Conservation (phyloP, 2,329 filamentous ascomycete species). For the Chaetoscypha palmicola region DNA sequence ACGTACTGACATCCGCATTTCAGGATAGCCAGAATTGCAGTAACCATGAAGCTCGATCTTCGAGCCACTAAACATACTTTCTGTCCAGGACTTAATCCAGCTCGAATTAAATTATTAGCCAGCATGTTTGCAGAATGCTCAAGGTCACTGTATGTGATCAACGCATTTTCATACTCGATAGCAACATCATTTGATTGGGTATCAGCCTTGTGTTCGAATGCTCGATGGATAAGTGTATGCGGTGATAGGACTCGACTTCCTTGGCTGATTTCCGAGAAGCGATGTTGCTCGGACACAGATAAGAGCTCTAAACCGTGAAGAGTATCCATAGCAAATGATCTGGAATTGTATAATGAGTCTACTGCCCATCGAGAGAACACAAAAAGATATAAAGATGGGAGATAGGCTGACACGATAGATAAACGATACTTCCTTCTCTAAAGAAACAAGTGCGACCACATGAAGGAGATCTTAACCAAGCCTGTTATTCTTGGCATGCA, state of each 20-base stretch:
- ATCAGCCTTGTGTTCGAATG: conserved; percentile 31
- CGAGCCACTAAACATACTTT: conserved; percentile 49
- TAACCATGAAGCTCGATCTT: conserved; percentile 49
- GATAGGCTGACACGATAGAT: no score
- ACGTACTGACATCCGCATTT: conserved; percentile 53
- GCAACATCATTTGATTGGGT: conserved; percentile 34
- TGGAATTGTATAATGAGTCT: no score
- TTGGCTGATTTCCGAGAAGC: conserved; percentile 24
- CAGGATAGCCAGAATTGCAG: conserved; percentile 49
- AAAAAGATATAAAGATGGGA: no score
- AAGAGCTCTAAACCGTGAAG: conserved; percentile 5
- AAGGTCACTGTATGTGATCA: conserved; percentile 41
- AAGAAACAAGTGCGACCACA: no score
- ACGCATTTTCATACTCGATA: conserved; percentile 32
- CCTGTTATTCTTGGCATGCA: no score
- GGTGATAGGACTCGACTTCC: conserved; percentile 26
- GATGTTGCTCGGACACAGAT: not conserved
- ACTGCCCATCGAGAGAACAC: no score
- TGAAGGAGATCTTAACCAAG: no score
- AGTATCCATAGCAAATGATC: not conserved
- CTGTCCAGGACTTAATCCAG: conserved; percentile 39
- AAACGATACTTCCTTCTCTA: no score
- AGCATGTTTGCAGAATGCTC: conserved; percentile 37
- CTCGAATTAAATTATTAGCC: conserved; percentile 33
- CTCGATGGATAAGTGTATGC: conserved; percentile 31